These are phyloP conservation scores for Porodaedalea pini DNA, from an alignment of 1,284 basidiomycete species.

Conservation along the genomic window DNA sequence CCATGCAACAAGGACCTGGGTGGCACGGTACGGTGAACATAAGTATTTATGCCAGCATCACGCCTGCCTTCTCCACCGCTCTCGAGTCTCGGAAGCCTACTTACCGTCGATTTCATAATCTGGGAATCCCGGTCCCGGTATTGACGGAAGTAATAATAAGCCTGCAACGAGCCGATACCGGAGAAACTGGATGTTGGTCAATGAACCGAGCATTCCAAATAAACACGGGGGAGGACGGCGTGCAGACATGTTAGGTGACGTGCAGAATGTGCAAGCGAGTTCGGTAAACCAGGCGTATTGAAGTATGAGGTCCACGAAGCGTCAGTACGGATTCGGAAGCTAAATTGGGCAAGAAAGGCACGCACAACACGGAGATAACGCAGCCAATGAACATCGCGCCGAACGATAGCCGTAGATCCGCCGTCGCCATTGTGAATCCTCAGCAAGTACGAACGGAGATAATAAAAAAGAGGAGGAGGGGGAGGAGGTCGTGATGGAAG, in stretches of 20 bases:
- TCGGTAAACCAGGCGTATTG: background rate
- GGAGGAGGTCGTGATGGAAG: background rate
- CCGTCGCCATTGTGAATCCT: constrained; percentile 13
- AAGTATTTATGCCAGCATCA: background rate
- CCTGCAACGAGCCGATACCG: constrained; percentile 17
- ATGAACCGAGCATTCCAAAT: background rate
- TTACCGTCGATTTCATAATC: constrained; percentile 11
- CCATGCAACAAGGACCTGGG: constrained; percentile 17
- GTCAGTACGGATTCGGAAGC: background rate
- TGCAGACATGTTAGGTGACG: background rate
- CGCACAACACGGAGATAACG: constrained; percentile 18
- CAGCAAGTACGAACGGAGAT: background rate
- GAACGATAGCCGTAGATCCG: constrained; percentile 15
- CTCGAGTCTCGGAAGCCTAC: background rate
- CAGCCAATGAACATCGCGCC: constrained; percentile 20
- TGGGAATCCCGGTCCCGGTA: constrained; percentile 12
- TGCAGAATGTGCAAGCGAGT: background rate
- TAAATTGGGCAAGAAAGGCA: background rate
- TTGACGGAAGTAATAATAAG: constrained; percentile 20
- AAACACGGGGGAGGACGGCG: background rate
- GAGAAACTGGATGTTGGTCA: constrained; percentile 10
- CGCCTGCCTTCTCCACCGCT: background rate
- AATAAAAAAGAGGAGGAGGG: background rate
- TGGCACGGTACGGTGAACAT: background rate
- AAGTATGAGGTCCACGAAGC: background rate